Evolutionary conservation across 2,329 filamentous ascomycete species (phyloP).

Genomic region (Fusarium phyllophilum): DNA sequence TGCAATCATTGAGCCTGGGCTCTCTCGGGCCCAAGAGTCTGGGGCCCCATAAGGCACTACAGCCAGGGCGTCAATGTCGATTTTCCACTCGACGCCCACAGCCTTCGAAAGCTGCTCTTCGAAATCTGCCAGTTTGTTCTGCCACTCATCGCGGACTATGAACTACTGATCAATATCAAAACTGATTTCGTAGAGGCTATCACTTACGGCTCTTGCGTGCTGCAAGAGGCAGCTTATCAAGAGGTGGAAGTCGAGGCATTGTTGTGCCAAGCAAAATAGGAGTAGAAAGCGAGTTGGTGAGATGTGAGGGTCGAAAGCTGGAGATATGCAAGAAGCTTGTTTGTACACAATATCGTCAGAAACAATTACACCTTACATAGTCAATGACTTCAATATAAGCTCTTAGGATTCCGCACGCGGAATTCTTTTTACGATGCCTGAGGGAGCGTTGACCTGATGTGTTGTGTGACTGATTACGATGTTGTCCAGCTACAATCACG

Average conservation of each 20-base stretch:
- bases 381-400: accelerated
- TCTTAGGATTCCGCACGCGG: not conserved
- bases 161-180: accelerated
- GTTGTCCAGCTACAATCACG: not conserved
- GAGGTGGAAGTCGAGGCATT: not conserved
- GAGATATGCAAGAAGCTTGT: not conserved
- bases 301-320: not conserved
- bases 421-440: accelerated
- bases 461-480: not conserved
- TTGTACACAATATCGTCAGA: accelerated
- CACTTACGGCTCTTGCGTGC: not conserved
- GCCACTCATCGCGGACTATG: not conserved
- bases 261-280: accelerated
- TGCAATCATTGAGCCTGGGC: not conserved
- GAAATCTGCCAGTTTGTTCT: not conserved
- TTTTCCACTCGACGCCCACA: not conserved
- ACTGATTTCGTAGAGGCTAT: accelerated
- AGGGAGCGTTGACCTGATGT: accelerated
- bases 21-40: not conserved
- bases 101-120: not conserved
- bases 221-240: not conserved
- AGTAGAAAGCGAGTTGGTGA: accelerated
- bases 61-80: not conserved
- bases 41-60: not conserved
- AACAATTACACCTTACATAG: accelerated